phyloP scores from a whole-genome alignment of 805 yeast species.

The Ogataea chonburiensis region DNA sequence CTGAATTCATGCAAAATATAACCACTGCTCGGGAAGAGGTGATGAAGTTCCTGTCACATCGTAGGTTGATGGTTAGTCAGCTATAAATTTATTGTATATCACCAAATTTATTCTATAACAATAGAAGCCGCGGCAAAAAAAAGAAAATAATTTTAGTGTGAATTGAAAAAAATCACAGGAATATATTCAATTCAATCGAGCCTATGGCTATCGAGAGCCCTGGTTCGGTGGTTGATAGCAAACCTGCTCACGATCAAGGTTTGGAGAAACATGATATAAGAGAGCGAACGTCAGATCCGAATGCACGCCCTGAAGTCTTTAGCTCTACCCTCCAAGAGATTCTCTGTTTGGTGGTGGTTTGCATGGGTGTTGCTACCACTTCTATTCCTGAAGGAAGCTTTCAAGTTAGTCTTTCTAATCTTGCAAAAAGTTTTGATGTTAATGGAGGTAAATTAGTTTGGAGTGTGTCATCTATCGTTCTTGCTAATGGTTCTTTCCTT shows the following conservation, averaged over 20 bases:
- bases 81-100: conserved; percentile 1
- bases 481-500: conserved; percentile 38
- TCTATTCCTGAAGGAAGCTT: conserved; percentile 35
- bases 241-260: not conserved
- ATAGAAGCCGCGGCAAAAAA: conserved; percentile 3
- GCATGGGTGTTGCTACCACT: conserved; percentile 36
- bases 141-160: too few relatives aligned
- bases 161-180: conserved; percentile 4
- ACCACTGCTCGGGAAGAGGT: conserved; percentile 38
- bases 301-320: conserved; percentile 33
- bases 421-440: conserved; percentile 33
- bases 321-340: conserved; percentile 32
- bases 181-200: not conserved
- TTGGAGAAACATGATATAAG: not conserved
- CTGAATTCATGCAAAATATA: conserved; percentile 50
- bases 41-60: conserved; percentile 34
- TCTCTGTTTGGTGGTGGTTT: conserved; percentile 28
- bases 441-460: conserved; percentile 39
- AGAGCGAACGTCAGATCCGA: conserved; percentile 6
- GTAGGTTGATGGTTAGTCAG: conserved; percentile 10
- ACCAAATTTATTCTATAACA: not conserved
- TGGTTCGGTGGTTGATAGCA: not conserved
- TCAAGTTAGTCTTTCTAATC: conserved; percentile 33
- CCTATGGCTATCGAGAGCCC: not conserved
- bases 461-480: conserved; percentile 37